These are phyloP conservation scores for Leptoxyphium fumago DNA, from an alignment of 2,329 filamentous ascomycete species.

Conservation along the genomic window DNA sequence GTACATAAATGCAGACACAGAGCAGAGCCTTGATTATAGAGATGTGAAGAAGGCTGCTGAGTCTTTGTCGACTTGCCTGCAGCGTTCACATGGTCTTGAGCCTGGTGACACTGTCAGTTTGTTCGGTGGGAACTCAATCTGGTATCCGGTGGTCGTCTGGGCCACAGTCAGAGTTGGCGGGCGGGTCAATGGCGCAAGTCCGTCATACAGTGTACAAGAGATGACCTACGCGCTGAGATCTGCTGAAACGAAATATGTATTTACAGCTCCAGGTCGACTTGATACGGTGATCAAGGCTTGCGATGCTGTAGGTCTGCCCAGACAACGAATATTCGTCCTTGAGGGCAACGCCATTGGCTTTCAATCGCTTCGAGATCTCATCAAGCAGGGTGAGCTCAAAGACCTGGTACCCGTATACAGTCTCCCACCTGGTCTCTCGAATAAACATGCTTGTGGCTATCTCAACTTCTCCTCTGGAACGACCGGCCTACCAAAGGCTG, in stretches of 20 bases:
- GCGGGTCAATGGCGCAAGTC: constrained; percentile 45
- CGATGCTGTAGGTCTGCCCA: constrained; percentile 35
- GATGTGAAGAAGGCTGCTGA: constrained; percentile 42
- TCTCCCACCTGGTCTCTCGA: constrained; percentile 36
- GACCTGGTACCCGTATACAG: constrained; percentile 32
- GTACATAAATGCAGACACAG: constrained; percentile 44
- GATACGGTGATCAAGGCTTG: constrained; percentile 39
- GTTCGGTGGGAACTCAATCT: constrained; percentile 48
- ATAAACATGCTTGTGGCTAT: constrained; percentile 36
- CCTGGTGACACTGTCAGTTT: constrained; percentile 42
- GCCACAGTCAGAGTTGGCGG: constrained; percentile 38
- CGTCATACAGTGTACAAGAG: constrained; percentile 50
- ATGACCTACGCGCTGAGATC: constrained; percentile 48
- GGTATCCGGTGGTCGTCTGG: constrained; percentile 50
- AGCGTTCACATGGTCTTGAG: constrained; percentile 37
- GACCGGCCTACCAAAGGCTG: constrained; percentile 29
- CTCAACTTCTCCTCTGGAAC: constrained; percentile 35
- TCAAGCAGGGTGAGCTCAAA: constrained; percentile 23
- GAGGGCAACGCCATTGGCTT: constrained; percentile 37
- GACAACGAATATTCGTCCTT: constrained; percentile 37
- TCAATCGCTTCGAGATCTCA: constrained; percentile 29
- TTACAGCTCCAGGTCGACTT: constrained; percentile 39
- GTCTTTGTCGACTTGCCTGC: constrained; percentile 44
- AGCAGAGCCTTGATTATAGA: constrained; percentile 40
- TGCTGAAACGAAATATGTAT: constrained; percentile 39